Base-by-base conservation (phyloP, 2,329 filamentous ascomycete species). In the Geoglossum cookeanum region DNA sequence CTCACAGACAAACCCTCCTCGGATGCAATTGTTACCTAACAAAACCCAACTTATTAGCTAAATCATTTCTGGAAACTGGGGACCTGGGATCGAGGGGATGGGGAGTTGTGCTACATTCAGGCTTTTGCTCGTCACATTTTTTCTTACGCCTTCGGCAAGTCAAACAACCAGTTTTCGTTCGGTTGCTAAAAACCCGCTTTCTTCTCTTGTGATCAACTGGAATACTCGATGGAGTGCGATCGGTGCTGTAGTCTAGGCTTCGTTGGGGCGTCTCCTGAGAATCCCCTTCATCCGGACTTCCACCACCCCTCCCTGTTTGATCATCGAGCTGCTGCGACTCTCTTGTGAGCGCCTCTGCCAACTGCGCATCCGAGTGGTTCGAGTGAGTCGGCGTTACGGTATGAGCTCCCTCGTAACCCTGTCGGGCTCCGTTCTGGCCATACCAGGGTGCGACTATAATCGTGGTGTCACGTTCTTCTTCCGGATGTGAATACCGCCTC, bases 81-180 rank as follows among this genome's bases (percentile, higher is more conserved):
- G 35, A 7, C 13, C 7, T 7, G 42, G 55, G 59, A 60, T 58
- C 55, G 60, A 8, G 7, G 35, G 6, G 55, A 3, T 7, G n/a
- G 32, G 13, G 17, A 11, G 42, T 35, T 29, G 37, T 33, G 17
- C 42, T 75, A 94, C 92, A 97, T 69, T 88, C 82, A 30, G 92
- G 92, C 69, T 94, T 94, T 57, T 79, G 79, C 73, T 97, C 92
- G 67, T 97, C 91, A 67, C 92, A 97, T 71, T 97, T 97, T 80
- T 97, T 97, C 78, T 97, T 97, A 59, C 91, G 79, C 67, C 81
- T 80, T 59, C 91, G 79, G 68, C 91, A 97, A 4, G 91, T 97
- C 70, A 94, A 81, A 68, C 91, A 97, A 35, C 90, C 89, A 8
- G 90, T 96, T 72, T 97, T 97, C 22, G 91, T 96, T 59, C 91